A percentile compares a stretch with the other conserved stretches of the same genome.
phyloP scores from a whole-genome alignment of 768 basidiomycete species.

The Mycena sanguinolenta region DNA sequence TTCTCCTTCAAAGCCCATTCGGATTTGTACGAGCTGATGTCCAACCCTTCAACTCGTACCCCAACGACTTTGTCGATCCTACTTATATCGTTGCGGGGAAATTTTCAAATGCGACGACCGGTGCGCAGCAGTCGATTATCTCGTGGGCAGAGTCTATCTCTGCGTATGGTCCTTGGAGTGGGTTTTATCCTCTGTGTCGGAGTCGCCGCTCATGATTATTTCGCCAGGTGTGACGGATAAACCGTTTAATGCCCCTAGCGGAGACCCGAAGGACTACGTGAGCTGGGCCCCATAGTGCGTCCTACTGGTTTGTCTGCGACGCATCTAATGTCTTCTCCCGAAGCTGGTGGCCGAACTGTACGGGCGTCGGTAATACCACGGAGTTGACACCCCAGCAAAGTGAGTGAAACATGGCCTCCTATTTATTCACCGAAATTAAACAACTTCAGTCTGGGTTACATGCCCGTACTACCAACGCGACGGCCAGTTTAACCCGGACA shows the following conservation, averaged over 20 bases:
- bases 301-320: neutral
- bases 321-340: neutral
- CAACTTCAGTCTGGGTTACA: slow-evolving; percentile 63
- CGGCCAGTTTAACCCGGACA: slow-evolving; percentile 75
- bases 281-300: slow-evolving; percentile 80
- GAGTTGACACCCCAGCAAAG: slow-evolving; percentile 66
- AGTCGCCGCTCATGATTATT: neutral
- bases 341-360: slow-evolving; percentile 77
- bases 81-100: slow-evolving; percentile 58
- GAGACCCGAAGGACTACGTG: slow-evolving; percentile 73
- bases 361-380: slow-evolving; percentile 68
- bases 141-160: slow-evolving; percentile 61
- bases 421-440: no score
- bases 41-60: slow-evolving; percentile 56
- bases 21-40: slow-evolving; percentile 31
- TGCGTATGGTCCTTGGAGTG: slow-evolving; percentile 68
- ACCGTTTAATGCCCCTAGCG: slow-evolving; percentile 61
- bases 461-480: slow-evolving; percentile 72
- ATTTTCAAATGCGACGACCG: slow-evolving; percentile 56
- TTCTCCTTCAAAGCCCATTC: slow-evolving; percentile 26
- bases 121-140: slow-evolving; percentile 61
- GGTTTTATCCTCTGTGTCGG: slow-evolving; percentile 37
- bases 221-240: slow-evolving; percentile 63
- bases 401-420: slow-evolving; percentile 37
- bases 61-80: slow-evolving; percentile 71